Percentiles rank a stretch among this genome's conserved stretches.
Evolutionary conservation across 495 filamentous ascomycete species (phyloP).

Genomic region (Xylaria grammica): DNA sequence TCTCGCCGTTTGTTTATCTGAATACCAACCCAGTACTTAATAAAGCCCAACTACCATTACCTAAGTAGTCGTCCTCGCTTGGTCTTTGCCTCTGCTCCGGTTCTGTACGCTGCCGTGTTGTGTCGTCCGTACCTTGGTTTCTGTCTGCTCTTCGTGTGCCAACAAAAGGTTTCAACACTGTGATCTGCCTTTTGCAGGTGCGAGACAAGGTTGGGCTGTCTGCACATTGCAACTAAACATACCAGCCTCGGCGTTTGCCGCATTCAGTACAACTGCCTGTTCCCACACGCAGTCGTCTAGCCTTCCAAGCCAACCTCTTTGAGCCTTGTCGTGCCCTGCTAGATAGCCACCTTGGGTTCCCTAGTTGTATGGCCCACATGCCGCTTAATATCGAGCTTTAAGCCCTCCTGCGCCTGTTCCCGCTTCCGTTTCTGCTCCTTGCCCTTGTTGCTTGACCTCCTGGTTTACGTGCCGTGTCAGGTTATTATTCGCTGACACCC

Average conservation of each 20-base stretch:
- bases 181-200: neutral
- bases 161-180: slow-evolving; percentile 4
- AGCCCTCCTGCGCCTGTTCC: slow-evolving; percentile 21
- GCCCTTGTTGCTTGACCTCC: slow-evolving; percentile 1
- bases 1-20: neutral
- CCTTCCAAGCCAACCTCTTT: slow-evolving; percentile 8
- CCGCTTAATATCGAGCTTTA: slow-evolving; percentile 19
- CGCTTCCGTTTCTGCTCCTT: slow-evolving; percentile 11
- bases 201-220: slow-evolving; percentile 19
- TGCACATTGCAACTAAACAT: slow-evolving; percentile 22
- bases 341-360: neutral
- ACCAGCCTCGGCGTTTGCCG: slow-evolving; percentile 19
- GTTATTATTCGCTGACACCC: slow-evolving; percentile 25
- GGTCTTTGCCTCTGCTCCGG: neutral
- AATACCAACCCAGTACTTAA: slow-evolving; percentile 1
- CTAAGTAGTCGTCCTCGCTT: neutral
- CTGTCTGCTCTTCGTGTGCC: neutral
- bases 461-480: slow-evolving; percentile 24
- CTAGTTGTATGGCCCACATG: slow-evolving; percentile 10
- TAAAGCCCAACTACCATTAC: neutral
- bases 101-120: neutral
- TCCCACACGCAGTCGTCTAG: slow-evolving; percentile 3
- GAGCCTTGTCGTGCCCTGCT: slow-evolving; percentile 14
- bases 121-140: neutral
- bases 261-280: slow-evolving; percentile 1